Base-by-base conservation (phyloP, 2,329 filamentous ascomycete species). In the Cryphonectria naterciae region DNA sequence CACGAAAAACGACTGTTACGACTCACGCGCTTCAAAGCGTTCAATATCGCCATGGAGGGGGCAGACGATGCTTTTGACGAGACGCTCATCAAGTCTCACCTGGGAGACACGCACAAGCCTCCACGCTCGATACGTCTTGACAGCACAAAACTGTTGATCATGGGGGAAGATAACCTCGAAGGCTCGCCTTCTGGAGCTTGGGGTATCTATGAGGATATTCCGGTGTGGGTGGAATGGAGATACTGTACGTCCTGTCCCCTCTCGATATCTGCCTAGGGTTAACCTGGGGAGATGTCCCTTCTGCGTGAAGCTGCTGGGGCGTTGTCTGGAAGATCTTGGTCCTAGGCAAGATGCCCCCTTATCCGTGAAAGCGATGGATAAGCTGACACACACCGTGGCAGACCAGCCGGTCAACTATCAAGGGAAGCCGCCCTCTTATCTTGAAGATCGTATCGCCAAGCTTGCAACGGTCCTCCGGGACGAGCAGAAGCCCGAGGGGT, bases 191-290 rank as follows among this genome's bases (percentile, higher is more conserved):
- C 35, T 37, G 58, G 65, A 13, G 41, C 64, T 19, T 63, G 56
- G 52, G 68, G 68, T 4, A 56, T 41, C 4, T 67, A 70, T 43
- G 58, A 67, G 10, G 46, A 41, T 1, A 56, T 28, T 19, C 68
- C 68, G 5, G 65, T 70, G 1, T 70, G 65, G 68, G 43, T 67
- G 4, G 68, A 70, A 39, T 70, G 68, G 68, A 67, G 61, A 43
- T 70, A 70, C 41, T 70, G 66, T 68, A 62, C 22, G 66, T 62
- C 17, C 19, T 66, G 11, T 46, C 61, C 37, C 37, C 35, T 37
- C 46, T 65, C 49, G 17, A 35, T 10, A 37, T 39, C 17, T n/a
- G 35, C 11, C 39, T 15, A 19, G 11, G 41, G 15, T 2, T 6
- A 6, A 43, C 41, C 41, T 15, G 13, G 13, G 13, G 28, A 37